Percentiles rank a stretch among this genome's conserved stretches.
These are phyloP conservation scores for Fusarium oxysporum DNA, from an alignment of 2,329 filamentous ascomycete species.

Conservation along the genomic window DNA sequence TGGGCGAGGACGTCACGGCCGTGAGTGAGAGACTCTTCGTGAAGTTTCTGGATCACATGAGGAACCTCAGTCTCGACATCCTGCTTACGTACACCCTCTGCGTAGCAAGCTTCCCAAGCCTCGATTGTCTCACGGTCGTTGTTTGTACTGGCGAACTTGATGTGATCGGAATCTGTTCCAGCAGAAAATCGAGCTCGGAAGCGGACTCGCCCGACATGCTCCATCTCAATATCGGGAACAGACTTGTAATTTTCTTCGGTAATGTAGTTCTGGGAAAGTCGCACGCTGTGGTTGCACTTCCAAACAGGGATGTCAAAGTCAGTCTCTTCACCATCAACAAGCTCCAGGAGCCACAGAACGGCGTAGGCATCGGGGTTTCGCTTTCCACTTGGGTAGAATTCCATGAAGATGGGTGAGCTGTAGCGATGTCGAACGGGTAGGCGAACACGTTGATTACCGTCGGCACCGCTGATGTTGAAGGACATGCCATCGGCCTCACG, in stretches of 20 bases:
- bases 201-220: constrained; percentile 82
- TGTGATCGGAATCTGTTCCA: constrained; percentile 88
- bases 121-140: constrained; percentile 93
- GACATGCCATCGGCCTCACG: constrained; percentile 65
- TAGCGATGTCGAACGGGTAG: constrained; percentile 93
- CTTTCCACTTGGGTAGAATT: constrained; percentile 79
- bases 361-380: constrained; percentile 80
- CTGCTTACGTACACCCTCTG: constrained; percentile 83
- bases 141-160: constrained; percentile 85
- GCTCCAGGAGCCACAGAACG: constrained; percentile 85
- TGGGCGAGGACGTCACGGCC: constrained; percentile 84
- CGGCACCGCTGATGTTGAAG: constrained; percentile 62
- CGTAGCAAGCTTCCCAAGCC: constrained; percentile 90
- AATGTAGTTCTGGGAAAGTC: constrained; percentile 92
- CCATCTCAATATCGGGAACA: constrained; percentile 79
- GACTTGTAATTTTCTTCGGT: constrained; percentile 78
- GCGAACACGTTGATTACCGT: constrained; percentile 64
- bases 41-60: constrained; percentile 76
- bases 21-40: constrained; percentile 83
- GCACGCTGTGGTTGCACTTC: constrained; percentile 78
- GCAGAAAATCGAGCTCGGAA: constrained; percentile 89
- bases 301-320: constrained; percentile 92
- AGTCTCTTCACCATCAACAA: constrained; percentile 81
- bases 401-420: constrained; percentile 88
- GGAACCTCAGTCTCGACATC: constrained; percentile 81